Evolutionary conservation across 192 early-diverging fungal species (phyloP).

Genomic region (Backusella psychrophila): DNA sequence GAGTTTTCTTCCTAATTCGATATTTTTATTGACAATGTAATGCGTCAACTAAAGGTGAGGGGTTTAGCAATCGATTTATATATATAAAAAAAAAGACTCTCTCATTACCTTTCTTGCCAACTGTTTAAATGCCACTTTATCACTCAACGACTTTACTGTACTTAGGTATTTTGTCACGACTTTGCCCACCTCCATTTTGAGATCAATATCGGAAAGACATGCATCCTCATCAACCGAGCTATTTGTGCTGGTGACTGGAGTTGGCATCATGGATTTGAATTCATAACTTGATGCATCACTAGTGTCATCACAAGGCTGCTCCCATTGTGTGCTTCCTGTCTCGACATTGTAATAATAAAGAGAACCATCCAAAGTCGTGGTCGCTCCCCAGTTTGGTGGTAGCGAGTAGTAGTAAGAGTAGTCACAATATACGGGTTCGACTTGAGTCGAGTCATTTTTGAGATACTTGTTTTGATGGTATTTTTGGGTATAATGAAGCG

Average conservation of each 20-base stretch:
- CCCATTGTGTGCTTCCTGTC: slow-evolving; percentile 53
- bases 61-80: too few relatives aligned
- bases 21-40: background rate
- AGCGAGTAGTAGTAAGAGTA: slow-evolving; percentile 15
- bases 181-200: slow-evolving; percentile 31
- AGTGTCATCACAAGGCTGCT: slow-evolving; percentile 25
- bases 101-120: slow-evolving; percentile 42
- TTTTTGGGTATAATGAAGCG: background rate
- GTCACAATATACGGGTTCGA: background rate
- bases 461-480: background rate
- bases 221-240: background rate
- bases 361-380: slow-evolving; percentile 38
- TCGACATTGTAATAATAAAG: slow-evolving; percentile 52
- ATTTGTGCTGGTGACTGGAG: slow-evolving; percentile 1
- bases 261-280: background rate
- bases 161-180: slow-evolving; percentile 32
- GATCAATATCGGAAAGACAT: slow-evolving; percentile 10
- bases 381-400: slow-evolving; percentile 50
- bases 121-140: slow-evolving; percentile 47
- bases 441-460: background rate
- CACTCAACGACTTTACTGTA: slow-evolving; percentile 42
- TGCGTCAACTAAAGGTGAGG: background rate
- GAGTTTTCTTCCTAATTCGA: background rate
- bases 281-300: background rate
- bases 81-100: too few relatives aligned